A percentile compares a stretch with the other conserved stretches of the same genome.
Conservation (phyloP, 2,329 filamentous ascomycete species). For the Microcyclospora pomicola region DNA sequence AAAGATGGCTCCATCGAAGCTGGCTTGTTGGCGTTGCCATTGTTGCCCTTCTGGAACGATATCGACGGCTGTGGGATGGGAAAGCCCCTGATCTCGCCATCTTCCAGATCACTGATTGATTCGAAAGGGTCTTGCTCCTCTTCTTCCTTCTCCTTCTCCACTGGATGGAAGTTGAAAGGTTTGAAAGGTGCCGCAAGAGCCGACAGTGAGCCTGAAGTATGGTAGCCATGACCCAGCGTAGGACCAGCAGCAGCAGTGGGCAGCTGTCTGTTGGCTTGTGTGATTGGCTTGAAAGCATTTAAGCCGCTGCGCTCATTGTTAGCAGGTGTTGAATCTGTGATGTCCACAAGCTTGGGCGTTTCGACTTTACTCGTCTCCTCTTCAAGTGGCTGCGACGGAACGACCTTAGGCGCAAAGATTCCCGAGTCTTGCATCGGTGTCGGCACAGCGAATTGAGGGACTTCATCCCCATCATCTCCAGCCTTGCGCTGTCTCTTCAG, state of each 20-base stretch:
- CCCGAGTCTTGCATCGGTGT: constrained; percentile 11
- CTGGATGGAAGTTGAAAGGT: too few relatives aligned
- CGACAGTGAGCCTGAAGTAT: neutral
- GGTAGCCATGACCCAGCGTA: constrained; percentile 1
- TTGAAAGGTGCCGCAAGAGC: neutral
- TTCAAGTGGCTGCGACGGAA: constrained; percentile 3
- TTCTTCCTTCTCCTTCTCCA: neutral
- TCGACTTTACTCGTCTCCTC: neutral
- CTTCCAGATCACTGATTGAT: constrained; percentile 21
- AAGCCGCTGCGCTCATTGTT: too few relatives aligned
- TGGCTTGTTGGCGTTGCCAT: neutral
- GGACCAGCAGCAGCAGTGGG: constrained; percentile 46
- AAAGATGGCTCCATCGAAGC: constrained; percentile 37
- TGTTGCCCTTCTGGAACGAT: neutral
- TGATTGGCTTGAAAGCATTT: constrained; percentile 1
- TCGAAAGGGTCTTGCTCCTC: constrained; percentile 7
- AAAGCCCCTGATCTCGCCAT: constrained; percentile 18
- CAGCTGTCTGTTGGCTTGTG: constrained; percentile 8
- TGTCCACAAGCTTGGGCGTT: neutral
- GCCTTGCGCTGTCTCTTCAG: constrained; percentile 61
- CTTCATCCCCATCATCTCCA: constrained; percentile 54
- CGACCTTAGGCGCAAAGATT: constrained; percentile 1
- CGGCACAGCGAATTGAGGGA: constrained; percentile 56
- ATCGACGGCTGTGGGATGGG: constrained; percentile 1
- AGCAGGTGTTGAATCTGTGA: too few relatives aligned